Base-by-base conservation (phyloP, 2,329 filamentous ascomycete species). In the Alternaria gansuensis region DNA sequence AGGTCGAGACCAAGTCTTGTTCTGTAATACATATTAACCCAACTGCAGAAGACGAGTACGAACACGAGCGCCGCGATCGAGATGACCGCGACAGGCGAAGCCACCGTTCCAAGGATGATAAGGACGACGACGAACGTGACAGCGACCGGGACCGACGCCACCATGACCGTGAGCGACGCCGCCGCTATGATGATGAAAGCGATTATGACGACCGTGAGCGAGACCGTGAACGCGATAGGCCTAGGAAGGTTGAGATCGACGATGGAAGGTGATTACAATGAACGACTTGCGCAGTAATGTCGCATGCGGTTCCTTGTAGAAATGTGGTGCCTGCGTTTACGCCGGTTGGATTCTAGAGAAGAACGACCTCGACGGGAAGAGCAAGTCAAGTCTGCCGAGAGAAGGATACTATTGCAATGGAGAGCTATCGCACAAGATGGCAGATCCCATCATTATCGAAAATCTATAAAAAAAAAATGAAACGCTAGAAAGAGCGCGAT, bases 91-190 rank as follows among this genome's bases (percentile, higher is more conserved):
- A 75, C 10, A 62, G 66, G 45, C 64, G 69, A 39, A 62, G 68
- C 52, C 65, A 71, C 56, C 71, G 68, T 48, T 65, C 71, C 40
- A 65, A 66, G 8, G 73, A 76, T 21, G 72, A 72, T 33, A 63
- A 66, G 9, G 74, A 76, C 26, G 73, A 74, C 14, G 73, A 74
- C 1, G 72, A 75, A 29, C 60, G 69, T 17, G 69, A 71, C 31
- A 62, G 65, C 10, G 64, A 62, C n/a, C 62, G 58, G 37, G 54
- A 57, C 39, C 54, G 54, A 34, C 49, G 51, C 17, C 56, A 61
- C 24, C 63, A 65, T 11, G 63, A 66, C 14, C 52, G 59, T 9
- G 62, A 68, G 11, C 60, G 67, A 29, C 60, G 68, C 4, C 59
- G 67, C 8, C 66, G 72, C 21, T 67, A 72, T 17, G 73, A 75